Evolutionary conservation across 805 yeast species (phyloP).

Genomic region (Candida michaelii): DNA sequence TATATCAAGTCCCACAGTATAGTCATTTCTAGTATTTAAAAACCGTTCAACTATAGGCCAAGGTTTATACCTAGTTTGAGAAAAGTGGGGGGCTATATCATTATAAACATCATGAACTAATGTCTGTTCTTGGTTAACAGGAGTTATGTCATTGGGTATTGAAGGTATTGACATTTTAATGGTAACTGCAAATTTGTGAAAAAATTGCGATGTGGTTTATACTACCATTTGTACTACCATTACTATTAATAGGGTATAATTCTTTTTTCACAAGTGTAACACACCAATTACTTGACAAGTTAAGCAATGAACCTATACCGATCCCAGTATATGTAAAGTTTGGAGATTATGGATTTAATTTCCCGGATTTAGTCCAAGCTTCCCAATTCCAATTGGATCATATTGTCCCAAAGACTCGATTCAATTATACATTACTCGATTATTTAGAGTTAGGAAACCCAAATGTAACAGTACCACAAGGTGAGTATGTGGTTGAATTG

Average conservation of each 20-base stretch:
- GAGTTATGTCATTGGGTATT: constrained; percentile 31
- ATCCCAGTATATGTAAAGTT: constrained; percentile 26
- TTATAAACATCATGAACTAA: constrained; percentile 93
- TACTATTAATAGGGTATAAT: neutral
- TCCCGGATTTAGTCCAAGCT: constrained; percentile 67
- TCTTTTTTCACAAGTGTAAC: neutral
- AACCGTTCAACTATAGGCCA: constrained; percentile 93
- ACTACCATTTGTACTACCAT: constrained; percentile 1
- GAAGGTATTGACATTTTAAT: constrained; percentile 8
- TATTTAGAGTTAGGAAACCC: neutral
- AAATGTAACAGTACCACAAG: constrained; percentile 12
- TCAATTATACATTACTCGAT: constrained; percentile 8
- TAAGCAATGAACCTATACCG: constrained; percentile 7
- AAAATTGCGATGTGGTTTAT: constrained; percentile 15
- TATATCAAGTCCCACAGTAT: constrained; percentile 82
- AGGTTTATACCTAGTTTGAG: constrained; percentile 91
- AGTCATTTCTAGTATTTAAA: constrained; percentile 46
- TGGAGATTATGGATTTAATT: constrained; percentile 45
- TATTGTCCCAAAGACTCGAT: neutral
- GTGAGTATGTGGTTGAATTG: constrained; percentile 10
- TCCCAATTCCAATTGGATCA: constrained; percentile 29
- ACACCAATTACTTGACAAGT: neutral
- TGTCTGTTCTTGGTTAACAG: constrained; percentile 63
- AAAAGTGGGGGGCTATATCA: constrained; percentile 89
- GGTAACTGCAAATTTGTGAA: neutral